Conservation (phyloP, 164 flowering plant species). For the Macadamia integrifolia region DNA sequence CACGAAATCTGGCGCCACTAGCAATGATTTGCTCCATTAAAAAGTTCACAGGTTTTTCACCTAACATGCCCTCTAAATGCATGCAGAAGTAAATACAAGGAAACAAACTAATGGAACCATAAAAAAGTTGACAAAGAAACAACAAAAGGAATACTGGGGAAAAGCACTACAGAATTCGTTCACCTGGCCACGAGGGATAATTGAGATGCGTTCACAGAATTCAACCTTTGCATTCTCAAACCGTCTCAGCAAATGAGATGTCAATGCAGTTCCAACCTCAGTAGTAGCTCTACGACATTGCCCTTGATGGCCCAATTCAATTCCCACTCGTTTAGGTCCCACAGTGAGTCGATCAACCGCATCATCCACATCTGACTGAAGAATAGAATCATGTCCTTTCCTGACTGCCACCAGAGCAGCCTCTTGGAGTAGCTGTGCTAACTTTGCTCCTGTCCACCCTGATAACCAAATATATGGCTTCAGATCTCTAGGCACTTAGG, state of each 20-base stretch:
- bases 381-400: conserved; percentile 65
- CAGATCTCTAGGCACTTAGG: neutral
- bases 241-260: conserved; percentile 76
- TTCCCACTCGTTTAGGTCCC: conserved; percentile 82
- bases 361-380: conserved; percentile 79
- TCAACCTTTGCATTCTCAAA: conserved; percentile 78
- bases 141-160: neutral
- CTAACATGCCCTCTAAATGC: neutral
- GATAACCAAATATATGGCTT: conserved; percentile 13
- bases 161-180: conserved; percentile 10
- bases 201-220: conserved; percentile 76
- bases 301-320: conserved; percentile 81
- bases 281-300: conserved; percentile 90
- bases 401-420: conserved; percentile 95
- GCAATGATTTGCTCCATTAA: too few relatives aligned
- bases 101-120: neutral
- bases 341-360: conserved; percentile 94
- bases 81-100: too few relatives aligned
- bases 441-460: conserved; percentile 95
- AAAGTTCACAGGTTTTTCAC: too few relatives aligned
- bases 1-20: too few relatives aligned
- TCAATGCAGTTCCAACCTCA: conserved; percentile 82
- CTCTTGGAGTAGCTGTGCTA: conserved; percentile 95
- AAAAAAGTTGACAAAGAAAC: neutral
- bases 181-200: conserved; percentile 90